Base-by-base conservation (phyloP, 495 filamentous ascomycete species). In the Penicillium crystallinum region DNA sequence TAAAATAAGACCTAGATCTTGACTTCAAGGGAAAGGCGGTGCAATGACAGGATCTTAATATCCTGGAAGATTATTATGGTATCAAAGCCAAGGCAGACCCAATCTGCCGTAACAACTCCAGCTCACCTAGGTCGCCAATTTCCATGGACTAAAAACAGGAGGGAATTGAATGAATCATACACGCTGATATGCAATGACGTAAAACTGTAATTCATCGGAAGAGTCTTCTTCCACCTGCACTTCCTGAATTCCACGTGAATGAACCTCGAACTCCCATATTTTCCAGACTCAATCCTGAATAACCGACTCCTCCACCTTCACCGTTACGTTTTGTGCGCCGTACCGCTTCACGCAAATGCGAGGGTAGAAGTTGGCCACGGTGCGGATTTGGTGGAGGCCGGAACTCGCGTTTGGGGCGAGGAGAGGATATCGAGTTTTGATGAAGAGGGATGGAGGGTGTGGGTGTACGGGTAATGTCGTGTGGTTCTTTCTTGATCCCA, bases 261-360 rank as follows among this genome's bases (percentile, higher is more conserved):
- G 82, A 78, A 53, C 88, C 86, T 19, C 79, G 72, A 3, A 85
- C 83, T 36, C 77, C 84, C 30, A 84, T 69, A 51, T 86, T 82
- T 64, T 87, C 86, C 53, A 88, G 65, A 69, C 83, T 82, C 57
- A 91, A 64, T 49, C 88, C 86, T 1, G 83, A 84, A 40, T 90
- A 81, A 4, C 87, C 85, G 6, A 86, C 87, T 12, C 82, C 83
- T 21, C 88, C 89, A 4, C 81, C 77, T 44, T 81, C 75, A 12
- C 75, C 69, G 59, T 85, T 76, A 39, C 79, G 79, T 65, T 85
- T 87, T 57, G 86, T 85, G 47, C 91, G 78, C 47, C 89, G 76
- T 22, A 87, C 69, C 10, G 89, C 89, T 65, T 96, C 88, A 19
- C 89, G 77, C 31, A 96, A 69, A 73, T 96, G 90, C 49, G 90